phyloP scores from a whole-genome alignment of 2,329 filamentous ascomycete species.

The Hypoxylon sp. region DNA sequence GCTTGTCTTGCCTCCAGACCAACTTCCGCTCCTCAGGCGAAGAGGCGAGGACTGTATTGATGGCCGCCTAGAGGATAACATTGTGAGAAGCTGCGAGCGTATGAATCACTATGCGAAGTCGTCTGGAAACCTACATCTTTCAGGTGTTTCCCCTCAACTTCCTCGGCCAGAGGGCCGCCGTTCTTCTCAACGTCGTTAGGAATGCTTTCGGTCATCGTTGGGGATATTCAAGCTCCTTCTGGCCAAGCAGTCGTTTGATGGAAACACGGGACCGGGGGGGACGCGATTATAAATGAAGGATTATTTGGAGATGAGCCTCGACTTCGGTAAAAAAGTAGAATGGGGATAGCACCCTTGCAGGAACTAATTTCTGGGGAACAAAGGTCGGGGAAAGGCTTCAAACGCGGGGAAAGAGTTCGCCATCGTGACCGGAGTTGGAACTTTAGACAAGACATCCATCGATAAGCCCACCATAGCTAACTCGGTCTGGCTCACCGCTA shows the following conservation, averaged over 20 bases:
- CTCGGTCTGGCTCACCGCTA: conserved; percentile 20
- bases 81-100: conserved; percentile 22
- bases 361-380: conserved; percentile 20
- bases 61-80: conserved; percentile 4
- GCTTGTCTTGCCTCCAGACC: conserved; percentile 61
- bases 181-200: conserved; percentile 47
- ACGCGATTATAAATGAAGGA: conserved; percentile 20
- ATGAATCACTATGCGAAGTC: not conserved
- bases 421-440: conserved; percentile 38
- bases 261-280: conserved; percentile 9
- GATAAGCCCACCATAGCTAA: no score
- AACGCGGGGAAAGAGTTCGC: conserved; percentile 38
- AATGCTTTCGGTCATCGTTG: conserved; percentile 43
- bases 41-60: conserved; percentile 24
- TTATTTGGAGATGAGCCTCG: conserved; percentile 9
- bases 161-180: conserved; percentile 37
- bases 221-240: conserved; percentile 20
- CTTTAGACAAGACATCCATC: conserved; percentile 16
- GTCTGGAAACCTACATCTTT: conserved; percentile 36
- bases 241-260: not conserved
- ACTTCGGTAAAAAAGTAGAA: conserved; percentile 13
- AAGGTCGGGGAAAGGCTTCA: conserved; percentile 21
- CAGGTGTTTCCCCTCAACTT: conserved; percentile 36
- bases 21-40: conserved; percentile 44
- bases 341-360: conserved; percentile 26